phyloP scores from a whole-genome alignment of 345 rosid genomes.

The Lepidium aucheri region DNA sequence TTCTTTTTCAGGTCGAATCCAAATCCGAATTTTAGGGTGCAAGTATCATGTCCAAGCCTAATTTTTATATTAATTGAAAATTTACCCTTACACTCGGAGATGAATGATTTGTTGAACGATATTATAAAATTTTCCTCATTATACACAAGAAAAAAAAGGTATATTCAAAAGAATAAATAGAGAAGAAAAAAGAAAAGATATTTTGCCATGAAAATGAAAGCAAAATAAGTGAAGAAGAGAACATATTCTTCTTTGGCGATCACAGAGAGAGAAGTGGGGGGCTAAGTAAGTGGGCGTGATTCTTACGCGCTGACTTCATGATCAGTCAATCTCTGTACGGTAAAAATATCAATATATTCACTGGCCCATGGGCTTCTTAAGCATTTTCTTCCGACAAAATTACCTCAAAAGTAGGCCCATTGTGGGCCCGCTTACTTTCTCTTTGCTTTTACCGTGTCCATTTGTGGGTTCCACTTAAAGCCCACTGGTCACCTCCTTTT shows the following conservation, averaged over 20 bases:
- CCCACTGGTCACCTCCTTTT: slow-evolving; percentile 5
- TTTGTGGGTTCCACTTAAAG: slow-evolving; percentile 23
- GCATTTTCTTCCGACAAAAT: slow-evolving; percentile 34
- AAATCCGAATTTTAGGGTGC: no score
- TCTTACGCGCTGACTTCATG: slow-evolving; percentile 41
- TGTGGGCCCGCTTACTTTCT: slow-evolving; percentile 17
- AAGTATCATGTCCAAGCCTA: no score
- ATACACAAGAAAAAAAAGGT: not conserved
- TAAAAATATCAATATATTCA: not conserved
- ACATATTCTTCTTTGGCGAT: slow-evolving; percentile 43
- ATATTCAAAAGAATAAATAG: slow-evolving; percentile 21
- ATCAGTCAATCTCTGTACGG: slow-evolving; percentile 28
- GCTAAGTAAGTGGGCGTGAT: slow-evolving; percentile 42
- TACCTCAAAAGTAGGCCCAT: slow-evolving; percentile 23
- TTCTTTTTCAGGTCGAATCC: no score
- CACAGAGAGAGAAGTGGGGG: slow-evolving; percentile 8
- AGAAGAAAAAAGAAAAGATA: not conserved
- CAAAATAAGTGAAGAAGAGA: slow-evolving; percentile 32
- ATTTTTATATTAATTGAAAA: no score
- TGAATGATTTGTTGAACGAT: not conserved
- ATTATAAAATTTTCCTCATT: not conserved
- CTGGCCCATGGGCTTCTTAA: slow-evolving; percentile 26
- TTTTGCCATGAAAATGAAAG: slow-evolving; percentile 14
- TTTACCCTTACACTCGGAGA: not conserved
- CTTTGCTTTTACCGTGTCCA: slow-evolving; percentile 13